A percentile compares a stretch with the other conserved stretches of the same genome.
These are phyloP conservation scores for Arctostaphylos glauca DNA, from an alignment of 148 eudicot species.

Conservation along the genomic window DNA sequence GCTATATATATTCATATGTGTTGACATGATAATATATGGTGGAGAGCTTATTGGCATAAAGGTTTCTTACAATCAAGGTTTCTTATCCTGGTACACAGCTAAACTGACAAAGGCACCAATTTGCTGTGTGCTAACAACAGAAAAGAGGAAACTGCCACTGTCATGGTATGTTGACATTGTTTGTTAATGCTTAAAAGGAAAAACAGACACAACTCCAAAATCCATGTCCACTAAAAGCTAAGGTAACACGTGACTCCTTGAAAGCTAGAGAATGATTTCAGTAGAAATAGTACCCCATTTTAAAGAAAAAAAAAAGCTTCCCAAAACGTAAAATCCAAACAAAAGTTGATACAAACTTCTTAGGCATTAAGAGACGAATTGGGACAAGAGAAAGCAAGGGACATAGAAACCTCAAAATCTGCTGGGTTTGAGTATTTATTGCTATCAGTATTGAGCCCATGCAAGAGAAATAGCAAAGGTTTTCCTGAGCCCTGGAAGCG, in stretches of 20 bases:
- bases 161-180: too few relatives aligned
- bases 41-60: not conserved
- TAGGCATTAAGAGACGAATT: not conserved
- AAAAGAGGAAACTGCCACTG: not conserved
- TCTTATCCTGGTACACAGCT: not conserved
- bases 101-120: not conserved
- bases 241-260: not conserved
- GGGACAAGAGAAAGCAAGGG: not conserved
- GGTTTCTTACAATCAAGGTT: not conserved
- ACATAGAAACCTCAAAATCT: constrained; percentile 64
- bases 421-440: constrained; percentile 83
- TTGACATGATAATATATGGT: not conserved
- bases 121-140: not conserved
- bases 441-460: constrained; percentile 95
- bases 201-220: not conserved
- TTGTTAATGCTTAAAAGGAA: not conserved
- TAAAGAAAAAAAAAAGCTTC: not conserved
- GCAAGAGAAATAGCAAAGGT: constrained; percentile 74
- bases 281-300: not conserved
- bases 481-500: constrained; percentile 52
- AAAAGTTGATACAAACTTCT: not conserved
- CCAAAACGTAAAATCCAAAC: too few relatives aligned
- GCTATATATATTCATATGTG: not conserved
- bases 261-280: not conserved
- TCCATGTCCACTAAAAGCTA: not conserved